Evolutionary conservation across 176 grass and related monocot genomes (phyloP), one percentile per base, ranked within the genome.

Genomic region (Triticum dicoccoides): DNA sequence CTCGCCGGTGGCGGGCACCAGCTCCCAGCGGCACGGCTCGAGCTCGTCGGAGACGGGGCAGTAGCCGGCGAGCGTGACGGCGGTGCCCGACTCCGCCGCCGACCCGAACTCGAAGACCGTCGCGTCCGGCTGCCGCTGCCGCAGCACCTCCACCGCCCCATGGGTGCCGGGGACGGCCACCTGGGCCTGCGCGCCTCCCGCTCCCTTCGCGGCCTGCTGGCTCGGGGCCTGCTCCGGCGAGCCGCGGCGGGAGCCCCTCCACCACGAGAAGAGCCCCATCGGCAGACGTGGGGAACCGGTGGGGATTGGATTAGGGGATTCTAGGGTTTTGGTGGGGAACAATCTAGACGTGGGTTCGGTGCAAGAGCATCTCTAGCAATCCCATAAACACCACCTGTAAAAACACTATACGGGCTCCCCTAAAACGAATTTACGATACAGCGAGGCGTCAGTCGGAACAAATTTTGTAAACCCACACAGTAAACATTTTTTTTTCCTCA

Each of bases 61-160:
- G 86, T 95, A 95, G 0, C 95, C 95, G 2, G 93, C 89, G 27
- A 98, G 82, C 61, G 91, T 98, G 9, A 98, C 34, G 30, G 82
- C 76, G 21, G 89, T 86, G 66, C 96, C 96, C 0, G 93, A 88
- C 30, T 88, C 89, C 86, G 70, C 87, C 78, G 86, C 88, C 56
- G 93, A 95, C n/a, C 96, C 93, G 78, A 98, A 98, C 86, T 98
- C 96, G 83, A 98, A 98, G 35, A 98, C 91, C 45, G 93, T 94
- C 78, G 91, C 93, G 65, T 98, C 96, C 42, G 88, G 83, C 67
- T 82, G 89, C 80, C 82, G 69, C 84, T 47, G 86, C 52, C 91
- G 91, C 83, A 78, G 93, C 68, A 93, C 93, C 89, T 95, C 91
- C 67, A 93, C 81, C 45, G 95, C 95, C 77, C 95, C 95, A 14